Conservation (phyloP, 1,284 basidiomycete genomes). For the Heimioporus punctisporus region DNA sequence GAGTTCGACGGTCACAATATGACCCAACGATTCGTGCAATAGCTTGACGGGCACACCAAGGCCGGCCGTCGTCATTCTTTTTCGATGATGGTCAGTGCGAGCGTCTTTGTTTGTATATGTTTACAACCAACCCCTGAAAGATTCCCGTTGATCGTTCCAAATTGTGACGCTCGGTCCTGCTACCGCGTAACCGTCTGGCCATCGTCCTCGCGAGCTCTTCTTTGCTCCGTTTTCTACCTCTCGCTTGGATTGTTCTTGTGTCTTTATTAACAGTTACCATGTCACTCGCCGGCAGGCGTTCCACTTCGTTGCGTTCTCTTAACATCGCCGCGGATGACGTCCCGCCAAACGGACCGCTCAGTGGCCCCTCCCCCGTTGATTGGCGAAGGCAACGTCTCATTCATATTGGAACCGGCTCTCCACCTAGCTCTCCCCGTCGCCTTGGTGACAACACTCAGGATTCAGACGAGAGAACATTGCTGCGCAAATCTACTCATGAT, state of each 20-base stretch:
- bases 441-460: background rate
- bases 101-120: slow-evolving; percentile 21
- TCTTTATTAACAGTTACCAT: slow-evolving; percentile 7
- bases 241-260: too few relatives aligned
- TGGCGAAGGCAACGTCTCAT: slow-evolving; percentile 35
- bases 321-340: slow-evolving; percentile 4
- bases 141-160: too few relatives aligned
- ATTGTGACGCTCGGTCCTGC: too few relatives aligned
- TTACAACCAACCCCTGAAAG: too few relatives aligned
- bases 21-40: slow-evolving; percentile 93
- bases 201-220: too few relatives aligned
- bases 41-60: slow-evolving; percentile 94
- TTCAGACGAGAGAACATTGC: slow-evolving; percentile 19
- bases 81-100: slow-evolving; percentile 12
- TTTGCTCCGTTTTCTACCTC: too few relatives aligned
- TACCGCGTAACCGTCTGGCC: too few relatives aligned
- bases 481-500: slow-evolving; percentile 8
- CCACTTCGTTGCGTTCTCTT: slow-evolving; percentile 23
- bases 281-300: slow-evolving; percentile 18
- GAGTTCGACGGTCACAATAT: slow-evolving; percentile 97
- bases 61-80: slow-evolving; percentile 42
- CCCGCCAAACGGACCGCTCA: slow-evolving; percentile 26
- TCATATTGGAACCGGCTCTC: slow-evolving; percentile 20
- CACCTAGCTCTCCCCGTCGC: background rate
- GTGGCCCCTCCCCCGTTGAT: slow-evolving; percentile 30